These are phyloP conservation scores for Arthrobotrys musiformis DNA, from an alignment of 2,329 filamentous ascomycete genomes.

Conservation along the genomic window DNA sequence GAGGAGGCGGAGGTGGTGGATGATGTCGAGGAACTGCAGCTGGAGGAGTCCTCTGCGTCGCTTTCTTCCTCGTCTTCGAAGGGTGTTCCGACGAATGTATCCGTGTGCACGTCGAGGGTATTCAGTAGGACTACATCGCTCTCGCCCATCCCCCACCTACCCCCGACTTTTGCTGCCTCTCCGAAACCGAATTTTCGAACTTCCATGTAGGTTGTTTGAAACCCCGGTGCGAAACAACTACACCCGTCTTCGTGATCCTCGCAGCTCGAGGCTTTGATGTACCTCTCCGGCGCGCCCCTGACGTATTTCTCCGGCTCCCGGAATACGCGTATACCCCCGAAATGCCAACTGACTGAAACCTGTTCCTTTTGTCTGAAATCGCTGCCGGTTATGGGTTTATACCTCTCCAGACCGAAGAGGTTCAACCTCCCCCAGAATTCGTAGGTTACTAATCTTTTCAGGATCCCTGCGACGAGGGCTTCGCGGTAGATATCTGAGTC, in stretches of 20 bases:
- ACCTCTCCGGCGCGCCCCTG: not conserved
- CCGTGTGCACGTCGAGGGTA: conserved; percentile 10
- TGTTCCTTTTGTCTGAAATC: conserved; percentile 1
- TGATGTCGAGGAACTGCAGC: too few species aligned
- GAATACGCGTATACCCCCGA: conserved; percentile 3
- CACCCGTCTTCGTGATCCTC: not conserved
- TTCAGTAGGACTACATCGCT: not conserved
- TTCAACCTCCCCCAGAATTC: conserved; percentile 3
- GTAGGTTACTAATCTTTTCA: not conserved
- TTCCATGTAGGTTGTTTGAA: conserved; percentile 14
- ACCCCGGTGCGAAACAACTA: conserved; percentile 14
- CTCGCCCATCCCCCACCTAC: not conserved
- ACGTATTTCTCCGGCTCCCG: not conserved
- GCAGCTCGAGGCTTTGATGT: conserved; percentile 2
- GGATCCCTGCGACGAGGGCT: not conserved
- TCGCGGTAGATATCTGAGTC: conserved; percentile 2
- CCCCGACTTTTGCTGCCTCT: not conserved
- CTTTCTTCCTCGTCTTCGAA: not conserved
- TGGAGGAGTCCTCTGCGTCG: too few species aligned
- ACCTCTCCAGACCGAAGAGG: conserved; percentile 2
- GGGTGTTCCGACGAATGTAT: not conserved
- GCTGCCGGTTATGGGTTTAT: not conserved
- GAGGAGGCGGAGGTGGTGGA: not conserved
- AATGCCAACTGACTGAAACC: conserved; percentile 8
- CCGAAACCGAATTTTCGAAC: conserved; percentile 5